A percentile compares a stretch with the other conserved stretches of the same genome.
phyloP scores from a whole-genome alignment of 108 stramenopile species.

The Pinguiococcus pyrenoidosus region DNA sequence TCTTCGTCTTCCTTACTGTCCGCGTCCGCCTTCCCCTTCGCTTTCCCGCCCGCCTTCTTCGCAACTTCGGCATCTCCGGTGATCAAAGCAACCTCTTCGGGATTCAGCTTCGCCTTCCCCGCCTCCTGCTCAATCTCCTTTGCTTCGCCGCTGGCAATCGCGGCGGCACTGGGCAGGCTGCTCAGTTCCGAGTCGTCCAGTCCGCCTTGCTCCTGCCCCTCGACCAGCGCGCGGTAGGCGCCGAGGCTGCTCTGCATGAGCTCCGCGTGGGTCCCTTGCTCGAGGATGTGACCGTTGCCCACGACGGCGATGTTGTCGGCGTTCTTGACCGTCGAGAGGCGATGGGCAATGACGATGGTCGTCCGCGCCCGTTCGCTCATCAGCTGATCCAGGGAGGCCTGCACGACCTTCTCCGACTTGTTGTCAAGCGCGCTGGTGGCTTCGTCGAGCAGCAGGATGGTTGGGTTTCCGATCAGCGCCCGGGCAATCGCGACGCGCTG shows the following conservation, averaged over 20 bases:
- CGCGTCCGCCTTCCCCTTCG: slow-evolving; percentile 9
- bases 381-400: slow-evolving; percentile 37
- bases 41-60: neutral
- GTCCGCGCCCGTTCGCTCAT: slow-evolving; percentile 8
- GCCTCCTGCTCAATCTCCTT: neutral
- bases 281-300: slow-evolving; percentile 55
- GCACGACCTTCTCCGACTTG: slow-evolving; percentile 44
- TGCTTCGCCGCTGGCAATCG: no score
- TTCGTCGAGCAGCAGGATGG: slow-evolving; percentile 71
- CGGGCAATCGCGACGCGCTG: slow-evolving; percentile 68
- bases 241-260: slow-evolving; percentile 47
- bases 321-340: slow-evolving; percentile 53
- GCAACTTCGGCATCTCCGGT: neutral
- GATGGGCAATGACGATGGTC: slow-evolving; percentile 38
- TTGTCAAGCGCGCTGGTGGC: slow-evolving; percentile 68
- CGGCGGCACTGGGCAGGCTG: no score
- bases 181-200: no score
- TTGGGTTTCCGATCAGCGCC: slow-evolving; percentile 55
- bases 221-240: slow-evolving; percentile 42
- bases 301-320: slow-evolving; percentile 76
- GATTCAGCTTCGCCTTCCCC: neutral
- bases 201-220: no score
- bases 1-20: slow-evolving; percentile 18
- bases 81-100: neutral
- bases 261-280: slow-evolving; percentile 61